These are phyloP conservation scores for Trichoderma brevicompactum DNA, from an alignment of 2,329 filamentous ascomycete species.

Conservation along the genomic window DNA sequence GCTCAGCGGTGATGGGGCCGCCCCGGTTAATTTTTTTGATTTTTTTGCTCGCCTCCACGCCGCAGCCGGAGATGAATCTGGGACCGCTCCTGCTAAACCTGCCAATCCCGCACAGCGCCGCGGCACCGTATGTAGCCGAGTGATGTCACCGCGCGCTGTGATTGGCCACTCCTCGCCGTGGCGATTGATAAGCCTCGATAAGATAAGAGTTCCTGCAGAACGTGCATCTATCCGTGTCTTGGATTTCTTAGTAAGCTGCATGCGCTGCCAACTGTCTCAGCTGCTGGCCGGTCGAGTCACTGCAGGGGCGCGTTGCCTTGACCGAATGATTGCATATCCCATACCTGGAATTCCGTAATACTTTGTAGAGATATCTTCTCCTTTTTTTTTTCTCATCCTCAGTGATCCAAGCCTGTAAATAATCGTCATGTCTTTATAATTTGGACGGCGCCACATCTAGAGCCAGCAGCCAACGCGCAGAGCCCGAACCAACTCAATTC, in stretches of 20 bases:
- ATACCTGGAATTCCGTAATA: neutral
- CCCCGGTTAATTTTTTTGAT: neutral
- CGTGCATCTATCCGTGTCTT: neutral
- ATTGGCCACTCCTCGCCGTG: conserved; percentile 18
- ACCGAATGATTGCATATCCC: conserved; percentile 18
- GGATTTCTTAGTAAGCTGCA: conserved; percentile 18
- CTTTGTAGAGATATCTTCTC: too few relatives aligned
- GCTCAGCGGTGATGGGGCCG: neutral
- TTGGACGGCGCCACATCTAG: too few relatives aligned
- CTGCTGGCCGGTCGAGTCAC: conserved; percentile 23
- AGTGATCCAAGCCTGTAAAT: too few relatives aligned
- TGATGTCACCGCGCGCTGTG: conserved; percentile 22
- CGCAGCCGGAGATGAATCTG: conserved; percentile 28
- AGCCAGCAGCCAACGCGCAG: too few relatives aligned
- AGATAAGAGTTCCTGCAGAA: conserved; percentile 20
- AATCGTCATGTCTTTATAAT: too few relatives aligned
- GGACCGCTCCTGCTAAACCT: conserved; percentile 1
- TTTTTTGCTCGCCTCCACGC: conserved; percentile 14
- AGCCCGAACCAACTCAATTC: neutral
- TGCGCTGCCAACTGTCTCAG: neutral
- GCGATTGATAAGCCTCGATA: conserved; percentile 27
- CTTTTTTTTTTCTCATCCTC: too few relatives aligned
- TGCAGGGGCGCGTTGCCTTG: conserved; percentile 13
- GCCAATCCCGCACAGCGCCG: conserved; percentile 1
- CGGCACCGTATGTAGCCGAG: conserved; percentile 25